These are phyloP conservation scores for Venustampulla echinocandica DNA, from an alignment of 495 filamentous ascomycete species.

Conservation along the genomic window DNA sequence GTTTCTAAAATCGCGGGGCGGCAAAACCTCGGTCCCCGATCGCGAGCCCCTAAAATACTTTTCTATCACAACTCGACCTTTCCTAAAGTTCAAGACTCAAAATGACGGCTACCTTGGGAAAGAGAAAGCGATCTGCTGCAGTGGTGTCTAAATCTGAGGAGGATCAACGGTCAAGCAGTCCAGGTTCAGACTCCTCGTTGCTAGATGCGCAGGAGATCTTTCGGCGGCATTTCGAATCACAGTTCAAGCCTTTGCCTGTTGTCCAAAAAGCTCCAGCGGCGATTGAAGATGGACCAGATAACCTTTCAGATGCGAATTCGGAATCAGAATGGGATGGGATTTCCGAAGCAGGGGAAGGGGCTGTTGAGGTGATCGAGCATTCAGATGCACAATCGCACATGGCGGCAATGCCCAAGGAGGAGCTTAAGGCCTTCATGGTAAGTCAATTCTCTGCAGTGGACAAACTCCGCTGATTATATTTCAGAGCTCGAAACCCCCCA, in stretches of 20 bases:
- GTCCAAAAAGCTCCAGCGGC: conserved; percentile 18
- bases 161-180: not conserved
- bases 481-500: conserved; percentile 40
- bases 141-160: too few relatives aligned
- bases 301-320: conserved; percentile 16
- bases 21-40: conserved; percentile 7
- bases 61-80: too few relatives aligned
- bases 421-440: conserved; percentile 75
- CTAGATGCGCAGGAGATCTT: conserved; percentile 48
- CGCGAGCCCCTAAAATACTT: not conserved
- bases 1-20: not conserved
- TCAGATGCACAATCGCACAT: conserved; percentile 30
- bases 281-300: conserved; percentile 5
- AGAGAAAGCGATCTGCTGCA: conserved; percentile 28
- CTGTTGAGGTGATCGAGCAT: conserved; percentile 60
- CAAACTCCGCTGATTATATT: conserved; percentile 17
- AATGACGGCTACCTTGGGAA: conserved; percentile 26
- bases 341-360: conserved; percentile 26
- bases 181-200: conserved; percentile 4
- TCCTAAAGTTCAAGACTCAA: too few relatives aligned
- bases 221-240: conserved; percentile 75
- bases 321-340: conserved; percentile 62
- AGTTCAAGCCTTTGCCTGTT: conserved; percentile 63
- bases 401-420: conserved; percentile 47
- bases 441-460: not conserved